Evolutionary conservation across 2,329 filamentous ascomycete genomes (phyloP).

Genomic region (Harringtonia aguacate): DNA sequence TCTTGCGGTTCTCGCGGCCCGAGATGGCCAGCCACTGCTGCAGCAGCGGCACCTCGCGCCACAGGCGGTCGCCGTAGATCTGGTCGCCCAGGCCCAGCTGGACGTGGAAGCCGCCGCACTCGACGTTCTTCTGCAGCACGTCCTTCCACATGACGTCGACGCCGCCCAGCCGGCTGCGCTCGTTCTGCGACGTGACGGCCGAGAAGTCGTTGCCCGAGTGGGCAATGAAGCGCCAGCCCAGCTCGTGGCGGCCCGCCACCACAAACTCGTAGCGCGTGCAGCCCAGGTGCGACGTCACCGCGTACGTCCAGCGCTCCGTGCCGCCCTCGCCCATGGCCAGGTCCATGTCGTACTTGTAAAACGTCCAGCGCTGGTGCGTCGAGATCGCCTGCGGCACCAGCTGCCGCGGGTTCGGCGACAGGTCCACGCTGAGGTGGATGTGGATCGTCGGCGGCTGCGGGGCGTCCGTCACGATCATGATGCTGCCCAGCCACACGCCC

Average conservation of each 20-base stretch:
- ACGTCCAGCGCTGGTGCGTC: conserved; percentile 87
- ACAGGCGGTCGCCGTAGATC: conserved; percentile 88
- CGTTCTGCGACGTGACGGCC: conserved; percentile 73
- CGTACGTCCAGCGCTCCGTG: conserved; percentile 90
- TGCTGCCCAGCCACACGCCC: conserved; percentile 85
- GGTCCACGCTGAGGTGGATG: conserved; percentile 77
- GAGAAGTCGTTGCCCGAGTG: conserved; percentile 97
- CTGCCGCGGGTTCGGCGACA: conserved; percentile 88
- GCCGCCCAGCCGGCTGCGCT: conserved; percentile 76
- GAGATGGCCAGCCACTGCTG: conserved; percentile 93
- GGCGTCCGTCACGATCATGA: conserved; percentile 83
- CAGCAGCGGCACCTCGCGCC: conserved; percentile 88
- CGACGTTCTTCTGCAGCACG: conserved; percentile 91
- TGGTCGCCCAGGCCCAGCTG: conserved; percentile 89
- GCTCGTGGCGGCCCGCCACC: conserved; percentile 81
- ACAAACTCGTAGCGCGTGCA: conserved; percentile 98
- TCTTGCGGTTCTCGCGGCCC: conserved; percentile 87
- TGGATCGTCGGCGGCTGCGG: conserved; percentile 93
- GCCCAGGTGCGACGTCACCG: conserved; percentile 89
- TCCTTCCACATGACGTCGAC: conserved; percentile 98
- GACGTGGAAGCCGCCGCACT: conserved; percentile 90
- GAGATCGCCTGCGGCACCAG: conserved; percentile 73
- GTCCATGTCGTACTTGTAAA: conserved; percentile 90
- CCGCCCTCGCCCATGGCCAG: conserved; percentile 77
- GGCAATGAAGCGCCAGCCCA: conserved; percentile 89